A percentile compares a stretch with the other conserved stretches of the same genome.
Conservation (phyloP, 176 grass and related monocot species). For the Raddia guianensis region DNA sequence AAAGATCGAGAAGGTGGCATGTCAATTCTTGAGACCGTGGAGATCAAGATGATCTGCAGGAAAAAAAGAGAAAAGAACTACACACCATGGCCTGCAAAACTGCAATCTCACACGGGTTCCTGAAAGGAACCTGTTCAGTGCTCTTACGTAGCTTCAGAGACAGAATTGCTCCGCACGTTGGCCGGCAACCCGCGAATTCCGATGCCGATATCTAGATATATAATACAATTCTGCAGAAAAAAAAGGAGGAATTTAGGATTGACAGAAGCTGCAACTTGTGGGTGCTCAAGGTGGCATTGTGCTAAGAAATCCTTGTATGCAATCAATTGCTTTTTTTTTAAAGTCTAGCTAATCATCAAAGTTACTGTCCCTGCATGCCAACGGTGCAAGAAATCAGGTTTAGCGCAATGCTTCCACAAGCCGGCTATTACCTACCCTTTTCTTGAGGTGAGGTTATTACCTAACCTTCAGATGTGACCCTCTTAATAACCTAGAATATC, state of each 20-base stretch:
- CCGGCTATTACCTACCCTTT: slow-evolving; percentile 27
- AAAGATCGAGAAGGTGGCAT: slow-evolving; percentile 40
- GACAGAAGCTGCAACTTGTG: background rate
- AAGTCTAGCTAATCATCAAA: background rate
- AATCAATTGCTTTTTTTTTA: background rate
- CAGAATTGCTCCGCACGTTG: background rate
- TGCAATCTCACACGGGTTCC: slow-evolving; percentile 5
- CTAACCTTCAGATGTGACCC: slow-evolving; percentile 52
- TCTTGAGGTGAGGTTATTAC: slow-evolving; percentile 40
- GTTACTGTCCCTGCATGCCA: background rate
- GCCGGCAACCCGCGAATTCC: background rate
- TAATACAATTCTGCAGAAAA: no score
- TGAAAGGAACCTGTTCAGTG: slow-evolving; percentile 9
- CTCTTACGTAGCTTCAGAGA: slow-evolving; percentile 25
- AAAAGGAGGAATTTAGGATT: background rate
- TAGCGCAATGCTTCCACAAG: slow-evolving; percentile 25
- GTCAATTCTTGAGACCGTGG: slow-evolving; percentile 43
- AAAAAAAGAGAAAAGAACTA: background rate
- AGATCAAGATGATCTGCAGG: slow-evolving; percentile 29
- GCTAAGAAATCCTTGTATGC: background rate
- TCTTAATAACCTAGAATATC: slow-evolving; percentile 48
- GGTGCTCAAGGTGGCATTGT: slow-evolving; percentile 25
- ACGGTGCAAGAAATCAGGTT: slow-evolving; percentile 15
- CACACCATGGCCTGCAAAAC: slow-evolving; percentile 13
- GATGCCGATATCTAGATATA: background rate